Evolutionary conservation across 768 basidiomycete species (phyloP), one percentile per base, ranked within the genome.

Genomic region (Panellus pusillus): DNA sequence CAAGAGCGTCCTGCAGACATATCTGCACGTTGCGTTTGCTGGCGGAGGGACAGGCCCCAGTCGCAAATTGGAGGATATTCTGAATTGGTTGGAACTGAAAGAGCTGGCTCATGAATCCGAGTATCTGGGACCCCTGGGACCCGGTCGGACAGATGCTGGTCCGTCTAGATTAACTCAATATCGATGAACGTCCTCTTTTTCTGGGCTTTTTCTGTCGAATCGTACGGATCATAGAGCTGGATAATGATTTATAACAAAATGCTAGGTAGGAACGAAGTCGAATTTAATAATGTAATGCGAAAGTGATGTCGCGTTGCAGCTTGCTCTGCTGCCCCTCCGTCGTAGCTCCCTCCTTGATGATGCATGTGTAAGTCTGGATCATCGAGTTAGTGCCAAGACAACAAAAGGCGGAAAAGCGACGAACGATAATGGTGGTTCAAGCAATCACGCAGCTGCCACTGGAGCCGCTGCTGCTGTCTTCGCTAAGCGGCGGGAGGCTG

Each of bases 211-310:
- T 37, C n/a, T 37, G 12, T 3, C n/a, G 36, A 3, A 37, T 2
- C 36, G 3, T 37, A 24, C 28, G 19, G 51, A 13, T 29, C 17
- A 36, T 42, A 13, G 38, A n/a, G 32, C n/a, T 9, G 32, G 32
- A 35, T 35, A 35, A 35, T 41, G 31, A 41, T 42, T 47, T 47
- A 39, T 54, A 37, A 41, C n/a, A 29, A 41, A 41, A 43, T 43
- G 52, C 36, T 54, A 37, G 27, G 50, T 49, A 41, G 17, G 55
- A 57, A 57, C 55, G 55, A 57, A 57, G 50, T 47, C 55, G 50
- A 57, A 51, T 47, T 37, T 9, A 43, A 57, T 57, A 57, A 51
- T 44, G 35, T 57, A 52, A 31, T 35, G 9, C 32, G 32, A 9
- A 35, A 35, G 3, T 14, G 11, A 35, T 35, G 11, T 14, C 32